Percentiles rank a stretch among this genome's conserved stretches.
Evolutionary conservation across 1,139 yeast genomes (phyloP).

Genomic region (Saccharomyces hybrid): DNA sequence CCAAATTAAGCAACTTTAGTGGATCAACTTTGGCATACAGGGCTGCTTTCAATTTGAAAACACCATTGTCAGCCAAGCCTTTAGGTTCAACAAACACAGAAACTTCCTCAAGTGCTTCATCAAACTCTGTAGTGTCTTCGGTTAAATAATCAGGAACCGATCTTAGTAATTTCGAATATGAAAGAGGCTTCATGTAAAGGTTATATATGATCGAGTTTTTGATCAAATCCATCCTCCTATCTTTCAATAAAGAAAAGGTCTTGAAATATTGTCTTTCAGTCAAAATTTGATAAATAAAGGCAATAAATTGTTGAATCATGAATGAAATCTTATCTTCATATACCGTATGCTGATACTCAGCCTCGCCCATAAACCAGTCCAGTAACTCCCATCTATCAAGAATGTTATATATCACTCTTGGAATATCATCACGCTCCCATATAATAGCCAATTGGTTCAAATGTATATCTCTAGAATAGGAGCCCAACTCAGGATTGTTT

Average conservation of each 20-base stretch:
- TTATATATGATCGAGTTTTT: conserved; percentile 40
- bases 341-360: conserved; percentile 37
- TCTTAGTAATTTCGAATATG: conserved; percentile 45
- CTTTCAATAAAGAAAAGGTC: conserved; percentile 25
- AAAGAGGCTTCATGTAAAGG: conserved; percentile 46
- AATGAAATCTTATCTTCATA: conserved; percentile 52
- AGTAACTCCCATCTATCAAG: conserved; percentile 56
- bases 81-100: conserved; percentile 47
- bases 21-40: conserved; percentile 40
- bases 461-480: conserved; percentile 48
- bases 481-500: conserved; percentile 30
- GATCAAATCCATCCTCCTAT: conserved; percentile 30
- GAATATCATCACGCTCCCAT: conserved; percentile 38
- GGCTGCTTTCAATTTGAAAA: conserved; percentile 43
- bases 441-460: conserved; percentile 49
- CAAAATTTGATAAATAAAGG: conserved; percentile 49
- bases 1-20: conserved; percentile 29
- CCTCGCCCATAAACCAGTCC: conserved; percentile 43
- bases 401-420: conserved; percentile 40
- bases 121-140: conserved; percentile 33
- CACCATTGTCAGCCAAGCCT: conserved; percentile 50
- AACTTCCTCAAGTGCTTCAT: conserved; percentile 40
- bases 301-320: conserved; percentile 47
- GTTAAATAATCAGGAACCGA: conserved; percentile 35
- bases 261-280: conserved; percentile 48